Evolutionary conservation across 2,329 filamentous ascomycete genomes (phyloP), one percentile per base, ranked within the genome.

Genomic region (Fusarium algeriense): DNA sequence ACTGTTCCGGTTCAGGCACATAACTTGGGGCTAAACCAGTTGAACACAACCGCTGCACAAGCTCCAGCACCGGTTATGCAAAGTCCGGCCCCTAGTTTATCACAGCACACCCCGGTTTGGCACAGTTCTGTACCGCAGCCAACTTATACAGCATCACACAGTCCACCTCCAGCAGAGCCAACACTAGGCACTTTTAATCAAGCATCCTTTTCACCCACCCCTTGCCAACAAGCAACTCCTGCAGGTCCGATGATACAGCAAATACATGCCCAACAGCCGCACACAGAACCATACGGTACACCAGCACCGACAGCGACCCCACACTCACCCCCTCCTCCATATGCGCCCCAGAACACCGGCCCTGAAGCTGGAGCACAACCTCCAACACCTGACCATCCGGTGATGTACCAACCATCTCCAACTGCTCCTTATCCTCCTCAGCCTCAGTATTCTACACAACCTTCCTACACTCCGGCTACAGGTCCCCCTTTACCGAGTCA

Each of bases 301-400:
- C 54, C 55, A 17, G 30, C 53, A 12, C 48, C 61, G 34, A 30
- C 45, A 14, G 28, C 57, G n/a, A 61, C 54, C 20, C 66, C 73
- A 14, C 66, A 68, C 34, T 75, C 73, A 30, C 75, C 75, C 13
- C 75, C 73, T 15, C 75, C 75, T 52, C 73, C 75, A 7, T 77
- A 77, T 61, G 61, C 60, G 28, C 65, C 61, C n/a, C 73, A 73
- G 32, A 55, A 59, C 19, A 35, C 20, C 13, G 52, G 56, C 12
- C 35, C 41, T 41, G 52, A 70, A 30, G 67, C 64, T 23, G 72
- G 49, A 50, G 54, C 65, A 20, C 69, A 73, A 13, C 64, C 65
- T 45, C 60, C 64, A 53, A 35, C 45, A 43, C 32, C 62, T 46
- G 73, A 49, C 14, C 68, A 73, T 32, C 30, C 54, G 37, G 65